Evolutionary conservation across 2,329 filamentous ascomycete species (phyloP), one percentile per base, ranked within the genome.

Genomic region (Coniochaeta prunicola): DNA sequence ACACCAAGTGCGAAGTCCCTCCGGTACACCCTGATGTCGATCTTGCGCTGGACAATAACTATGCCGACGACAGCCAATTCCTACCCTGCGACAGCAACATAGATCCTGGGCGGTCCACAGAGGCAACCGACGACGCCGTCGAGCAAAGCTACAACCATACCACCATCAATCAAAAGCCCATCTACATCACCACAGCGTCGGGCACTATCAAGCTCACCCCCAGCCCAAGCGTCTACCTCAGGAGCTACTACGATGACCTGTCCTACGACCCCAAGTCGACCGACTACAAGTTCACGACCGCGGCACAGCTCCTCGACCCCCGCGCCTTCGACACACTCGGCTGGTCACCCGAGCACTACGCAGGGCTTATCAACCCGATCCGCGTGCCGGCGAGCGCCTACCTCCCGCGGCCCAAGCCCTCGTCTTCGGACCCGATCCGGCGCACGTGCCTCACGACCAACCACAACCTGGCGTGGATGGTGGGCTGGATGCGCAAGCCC

Each of bases 401-500:
- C 45, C 3, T 7, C 2, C 45, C 45, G 9, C 21, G 24, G 1
- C 24, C 21, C 13, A 30, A 30, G 8, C 21, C 2, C 24, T 50
- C 45, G 2, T 4, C 21, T 9, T 50, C 45, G 2, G 45, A 26
- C 21, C 45, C 45, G 10, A 26, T 28, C 24, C 45, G 45, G 9
- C 21, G 26, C 21, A 28, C 45, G 2, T 7, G n/a, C 24, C 26
- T 30, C 4, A 54, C 13, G 15, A 5, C 34, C 10, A 24, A n/a
- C 33, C 24, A 15, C 53, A 21, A 31, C 31, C 58, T 61, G 42
- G 19, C 55, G 31, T 6, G 4, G 28, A 90, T 91, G 68, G 78
- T 92, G 59, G 67, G 74, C 26, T 81, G 88, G 63, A 86, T 92
- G 80, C 79, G 81, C 21, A 80, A 89, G 12, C 78, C 77, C 24